Evolutionary conservation across 306 rosid species (phyloP).

Genomic region (Vicia sativa): DNA sequence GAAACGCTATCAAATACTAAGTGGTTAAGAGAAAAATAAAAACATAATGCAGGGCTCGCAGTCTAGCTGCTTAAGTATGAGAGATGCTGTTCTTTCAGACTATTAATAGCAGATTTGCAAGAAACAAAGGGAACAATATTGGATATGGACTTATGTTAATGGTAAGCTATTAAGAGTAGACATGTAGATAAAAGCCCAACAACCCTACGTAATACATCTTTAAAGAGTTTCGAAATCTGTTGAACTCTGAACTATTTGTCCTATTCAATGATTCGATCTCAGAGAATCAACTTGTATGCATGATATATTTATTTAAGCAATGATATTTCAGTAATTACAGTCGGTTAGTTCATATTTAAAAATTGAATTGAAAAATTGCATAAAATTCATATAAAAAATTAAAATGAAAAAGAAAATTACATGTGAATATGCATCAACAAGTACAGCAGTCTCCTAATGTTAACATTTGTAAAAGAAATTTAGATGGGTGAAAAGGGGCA

Average conservation of each 20-base stretch:
- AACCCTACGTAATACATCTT: neutral
- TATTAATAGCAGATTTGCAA: slow-evolving; percentile 20
- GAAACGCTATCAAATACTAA: slow-evolving; percentile 26
- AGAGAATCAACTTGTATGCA: slow-evolving; percentile 5
- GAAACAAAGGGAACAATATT: slow-evolving; percentile 2
- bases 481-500: too few species aligned
- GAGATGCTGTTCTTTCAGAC: slow-evolving; percentile 15
- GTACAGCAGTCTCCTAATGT: slow-evolving; percentile 4
- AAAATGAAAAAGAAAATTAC: neutral
- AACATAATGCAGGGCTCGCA: slow-evolving; percentile 21
- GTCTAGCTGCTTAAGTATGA: slow-evolving; percentile 13
- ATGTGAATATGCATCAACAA: slow-evolving; percentile 5
- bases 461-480: slow-evolving; percentile 12
- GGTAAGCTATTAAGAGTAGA: neutral
- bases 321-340: too few species aligned
- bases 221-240: slow-evolving; percentile 9
- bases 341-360: neutral
- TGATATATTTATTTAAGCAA: slow-evolving; percentile 4
- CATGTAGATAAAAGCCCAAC: slow-evolving; percentile 16
- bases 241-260: slow-evolving; percentile 12
- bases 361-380: neutral
- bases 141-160: neutral
- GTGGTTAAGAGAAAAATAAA: slow-evolving; percentile 20
- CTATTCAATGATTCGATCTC: slow-evolving; percentile 6
- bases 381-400: neutral